phyloP scores from a whole-genome alignment of 2,329 filamentous ascomycete species.

The Colletotrichum coccodes region DNA sequence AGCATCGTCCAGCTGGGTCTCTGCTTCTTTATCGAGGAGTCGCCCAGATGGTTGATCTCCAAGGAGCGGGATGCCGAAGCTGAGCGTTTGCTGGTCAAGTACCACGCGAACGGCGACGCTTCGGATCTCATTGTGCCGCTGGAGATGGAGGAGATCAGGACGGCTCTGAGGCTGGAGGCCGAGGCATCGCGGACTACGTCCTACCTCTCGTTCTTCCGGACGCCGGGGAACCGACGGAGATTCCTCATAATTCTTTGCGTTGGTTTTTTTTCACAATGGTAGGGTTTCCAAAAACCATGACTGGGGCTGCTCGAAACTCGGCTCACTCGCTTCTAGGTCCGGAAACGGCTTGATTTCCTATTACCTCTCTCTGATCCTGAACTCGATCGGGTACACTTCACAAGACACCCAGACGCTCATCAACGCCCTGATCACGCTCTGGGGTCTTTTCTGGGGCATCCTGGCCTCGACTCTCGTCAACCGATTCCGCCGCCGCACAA shows the following conservation, averaged over 20 bases:
- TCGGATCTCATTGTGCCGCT: constrained; percentile 59
- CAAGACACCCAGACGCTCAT: constrained; percentile 42
- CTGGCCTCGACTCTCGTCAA: constrained; percentile 45
- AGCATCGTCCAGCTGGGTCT: constrained; percentile 25
- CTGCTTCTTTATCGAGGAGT: constrained; percentile 40
- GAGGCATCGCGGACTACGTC: constrained; percentile 30
- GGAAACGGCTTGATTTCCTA: constrained; percentile 48
- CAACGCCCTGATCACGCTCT: constrained; percentile 39
- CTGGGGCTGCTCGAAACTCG: too few species aligned
- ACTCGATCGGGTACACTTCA: constrained; percentile 41
- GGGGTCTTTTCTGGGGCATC: constrained; percentile 27
- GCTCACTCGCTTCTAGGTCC: constrained; percentile 42
- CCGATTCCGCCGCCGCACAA: constrained; percentile 28
- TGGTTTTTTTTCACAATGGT: constrained; percentile 55
- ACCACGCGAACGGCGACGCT: constrained; percentile 61
- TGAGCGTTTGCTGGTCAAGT: constrained; percentile 45
- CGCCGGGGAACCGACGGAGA: constrained; percentile 45
- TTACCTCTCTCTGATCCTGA: constrained; percentile 48
- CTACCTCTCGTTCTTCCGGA: constrained; percentile 36
- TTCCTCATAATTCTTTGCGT: constrained; percentile 57
- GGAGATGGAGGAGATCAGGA: constrained; percentile 32
- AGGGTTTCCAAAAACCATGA: too few species aligned
- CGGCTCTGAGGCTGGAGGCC: constrained; percentile 28
- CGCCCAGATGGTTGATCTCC: constrained; percentile 45
- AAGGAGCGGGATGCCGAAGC: constrained; percentile 45